phyloP scores from a whole-genome alignment of 352 stramenopile genomes.

The Paralagenidium karlingii region DNA sequence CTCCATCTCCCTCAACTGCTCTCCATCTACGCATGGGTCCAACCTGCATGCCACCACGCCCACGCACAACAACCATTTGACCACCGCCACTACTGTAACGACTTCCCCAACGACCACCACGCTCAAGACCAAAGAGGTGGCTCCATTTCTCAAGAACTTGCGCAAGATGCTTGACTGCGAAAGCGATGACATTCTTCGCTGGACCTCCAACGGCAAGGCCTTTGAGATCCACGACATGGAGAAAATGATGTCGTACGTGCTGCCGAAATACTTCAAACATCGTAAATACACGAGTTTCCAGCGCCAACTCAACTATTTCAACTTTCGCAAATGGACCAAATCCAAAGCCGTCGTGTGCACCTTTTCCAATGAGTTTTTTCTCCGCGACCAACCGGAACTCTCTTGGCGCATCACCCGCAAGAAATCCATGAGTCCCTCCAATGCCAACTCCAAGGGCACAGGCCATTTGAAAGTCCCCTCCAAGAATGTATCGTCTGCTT shows the following conservation, averaged over 20 bases:
- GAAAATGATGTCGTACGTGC: slow-evolving; percentile 61
- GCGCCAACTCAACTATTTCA: slow-evolving; percentile 92
- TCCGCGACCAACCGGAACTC: slow-evolving; percentile 40
- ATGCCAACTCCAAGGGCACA: slow-evolving; percentile 14
- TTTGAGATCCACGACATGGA: slow-evolving; percentile 67
- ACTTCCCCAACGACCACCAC: neutral
- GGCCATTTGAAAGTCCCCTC: neutral
- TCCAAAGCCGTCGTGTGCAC: slow-evolving; percentile 66
- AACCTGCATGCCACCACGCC: no score
- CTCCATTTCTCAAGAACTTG: slow-evolving; percentile 43
- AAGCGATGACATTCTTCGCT: slow-evolving; percentile 31
- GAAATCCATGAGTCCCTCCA: slow-evolving; percentile 13
- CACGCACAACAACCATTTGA: no score
- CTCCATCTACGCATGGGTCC: no score
- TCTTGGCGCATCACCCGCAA: slow-evolving; percentile 58
- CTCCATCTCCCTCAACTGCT: no score
- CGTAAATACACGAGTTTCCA: slow-evolving; percentile 90
- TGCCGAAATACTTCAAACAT: slow-evolving; percentile 93
- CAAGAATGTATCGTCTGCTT: neutral
- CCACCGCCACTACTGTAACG: no score
- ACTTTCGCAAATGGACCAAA: slow-evolving; percentile 86
- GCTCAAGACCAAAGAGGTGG: slow-evolving; percentile 29
- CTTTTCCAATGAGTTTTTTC: slow-evolving; percentile 61
- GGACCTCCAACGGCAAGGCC: slow-evolving; percentile 32
- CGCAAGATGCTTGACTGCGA: slow-evolving; percentile 45